Percentiles rank a stretch among this genome's conserved stretches.
These are phyloP conservation scores for Stachybotrys chlorohalonatus DNA, from an alignment of 2,329 filamentous ascomycete species.

Conservation along the genomic window DNA sequence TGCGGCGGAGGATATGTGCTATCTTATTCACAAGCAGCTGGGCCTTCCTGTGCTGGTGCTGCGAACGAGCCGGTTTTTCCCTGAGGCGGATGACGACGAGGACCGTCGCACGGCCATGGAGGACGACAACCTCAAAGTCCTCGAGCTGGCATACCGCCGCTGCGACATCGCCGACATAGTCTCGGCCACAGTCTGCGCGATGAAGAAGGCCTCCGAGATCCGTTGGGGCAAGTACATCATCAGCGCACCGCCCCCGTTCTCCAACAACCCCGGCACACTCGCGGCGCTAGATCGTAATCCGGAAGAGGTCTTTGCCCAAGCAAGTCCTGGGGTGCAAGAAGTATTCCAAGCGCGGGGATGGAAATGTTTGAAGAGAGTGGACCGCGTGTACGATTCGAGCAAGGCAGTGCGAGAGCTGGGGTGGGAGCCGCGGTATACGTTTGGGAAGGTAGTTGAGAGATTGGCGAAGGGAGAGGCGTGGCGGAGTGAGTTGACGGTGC, in stretches of 20 bases:
- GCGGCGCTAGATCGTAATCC: conserved; percentile 22
- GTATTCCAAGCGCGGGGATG: conserved; percentile 25
- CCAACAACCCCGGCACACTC: conserved; percentile 18
- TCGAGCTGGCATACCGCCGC: conserved; percentile 36
- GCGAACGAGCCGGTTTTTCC: conserved; percentile 39
- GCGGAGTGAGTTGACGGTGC: conserved; percentile 27
- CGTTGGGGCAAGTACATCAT: conserved; percentile 33
- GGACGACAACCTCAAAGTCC: conserved; percentile 36
- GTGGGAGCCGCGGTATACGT: conserved; percentile 33
- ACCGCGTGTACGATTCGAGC: conserved; percentile 35
- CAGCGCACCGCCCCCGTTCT: conserved; percentile 32
- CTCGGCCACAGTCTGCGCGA: conserved; percentile 27
- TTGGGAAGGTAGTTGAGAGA: conserved; percentile 23
- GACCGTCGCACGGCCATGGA: conserved; percentile 23
- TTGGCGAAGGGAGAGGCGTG: conserved; percentile 24
- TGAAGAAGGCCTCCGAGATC: conserved; percentile 21
- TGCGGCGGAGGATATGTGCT: conserved; percentile 38
- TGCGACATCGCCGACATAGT: conserved; percentile 36
- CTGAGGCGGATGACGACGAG: conserved; percentile 36
- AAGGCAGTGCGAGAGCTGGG: conserved; percentile 30
- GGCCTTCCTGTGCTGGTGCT: conserved; percentile 32
- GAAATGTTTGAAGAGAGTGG: conserved; percentile 27
- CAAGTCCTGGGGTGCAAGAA: conserved; percentile 14
- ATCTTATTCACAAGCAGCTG: conserved; percentile 27
- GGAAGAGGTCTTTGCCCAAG: conserved; percentile 16